These are phyloP conservation scores for Nicotiana knightiana DNA, from an alignment of 257 asterid species.

Conservation along the genomic window DNA sequence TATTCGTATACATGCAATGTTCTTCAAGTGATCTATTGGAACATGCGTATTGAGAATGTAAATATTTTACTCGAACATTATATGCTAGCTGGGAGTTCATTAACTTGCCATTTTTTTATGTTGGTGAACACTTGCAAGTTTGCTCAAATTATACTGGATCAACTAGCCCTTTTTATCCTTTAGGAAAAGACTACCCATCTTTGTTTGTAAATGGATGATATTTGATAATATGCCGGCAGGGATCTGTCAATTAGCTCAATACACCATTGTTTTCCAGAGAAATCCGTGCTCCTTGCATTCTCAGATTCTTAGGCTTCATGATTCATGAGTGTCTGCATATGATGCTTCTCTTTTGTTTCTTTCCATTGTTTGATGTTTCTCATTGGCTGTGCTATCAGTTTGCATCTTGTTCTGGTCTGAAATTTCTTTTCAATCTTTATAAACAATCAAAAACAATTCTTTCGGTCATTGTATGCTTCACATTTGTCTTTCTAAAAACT, in stretches of 20 bases:
- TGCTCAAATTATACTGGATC: background rate
- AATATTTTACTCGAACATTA: background rate
- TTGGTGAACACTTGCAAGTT: background rate
- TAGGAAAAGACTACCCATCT: background rate
- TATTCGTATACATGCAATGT: background rate
- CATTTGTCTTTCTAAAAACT: background rate
- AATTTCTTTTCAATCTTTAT: background rate
- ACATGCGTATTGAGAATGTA: background rate
- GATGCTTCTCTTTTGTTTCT: constrained; percentile 7
- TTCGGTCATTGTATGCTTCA: background rate
- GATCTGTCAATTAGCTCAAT: background rate
- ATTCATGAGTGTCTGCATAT: background rate
- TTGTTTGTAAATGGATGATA: background rate
- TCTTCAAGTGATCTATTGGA: constrained; percentile 1
- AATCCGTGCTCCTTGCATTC: background rate
- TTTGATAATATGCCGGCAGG: background rate
- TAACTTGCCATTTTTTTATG: background rate
- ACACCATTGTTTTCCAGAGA: background rate
- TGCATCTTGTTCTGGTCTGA: background rate
- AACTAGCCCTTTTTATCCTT: background rate
- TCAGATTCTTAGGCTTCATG: background rate
- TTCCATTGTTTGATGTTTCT: background rate
- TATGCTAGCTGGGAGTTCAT: background rate
- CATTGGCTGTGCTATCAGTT: background rate
- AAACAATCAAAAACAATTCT: background rate